A percentile compares a stretch with the other conserved stretches of the same genome.
These are phyloP conservation scores for Citrullus colocynthis DNA, from an alignment of 306 rosid species.

Conservation along the genomic window DNA sequence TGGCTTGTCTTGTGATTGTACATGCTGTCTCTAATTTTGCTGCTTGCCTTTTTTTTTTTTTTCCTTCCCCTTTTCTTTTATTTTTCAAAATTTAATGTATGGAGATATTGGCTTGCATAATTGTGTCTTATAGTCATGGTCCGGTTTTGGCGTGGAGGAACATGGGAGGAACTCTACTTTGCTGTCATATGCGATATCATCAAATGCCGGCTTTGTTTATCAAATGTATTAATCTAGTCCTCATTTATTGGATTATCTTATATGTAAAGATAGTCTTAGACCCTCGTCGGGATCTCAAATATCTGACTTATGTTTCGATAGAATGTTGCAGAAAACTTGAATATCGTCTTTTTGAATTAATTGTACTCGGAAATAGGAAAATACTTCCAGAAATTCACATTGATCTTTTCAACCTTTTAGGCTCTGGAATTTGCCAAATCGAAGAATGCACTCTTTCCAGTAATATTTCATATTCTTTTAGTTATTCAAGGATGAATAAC, in stretches of 20 bases:
- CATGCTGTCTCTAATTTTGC: slow-evolving; percentile 5
- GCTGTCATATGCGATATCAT: too few relatives aligned
- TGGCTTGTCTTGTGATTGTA: slow-evolving; percentile 5
- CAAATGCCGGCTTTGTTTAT: too few relatives aligned
- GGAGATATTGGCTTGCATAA: not conserved
- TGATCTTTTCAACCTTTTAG: not conserved
- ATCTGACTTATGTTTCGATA: not conserved
- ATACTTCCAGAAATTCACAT: not conserved
- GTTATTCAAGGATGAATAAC: too few relatives aligned
- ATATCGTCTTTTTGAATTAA: not conserved
- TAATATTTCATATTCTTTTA: too few relatives aligned
- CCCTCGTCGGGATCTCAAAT: not conserved
- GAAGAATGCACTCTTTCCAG: too few relatives aligned
- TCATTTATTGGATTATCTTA: too few relatives aligned
- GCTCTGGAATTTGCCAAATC: not conserved
- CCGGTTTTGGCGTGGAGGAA: not conserved
- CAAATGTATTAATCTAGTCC: too few relatives aligned
- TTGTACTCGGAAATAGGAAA: too few relatives aligned
- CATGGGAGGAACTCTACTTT: not conserved
- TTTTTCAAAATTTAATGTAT: not conserved
- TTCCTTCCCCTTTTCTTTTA: not conserved
- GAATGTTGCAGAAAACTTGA: not conserved
- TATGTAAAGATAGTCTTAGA: too few relatives aligned
- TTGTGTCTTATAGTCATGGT: not conserved
- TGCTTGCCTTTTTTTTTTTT: not conserved